Evolutionary conservation across 2,329 filamentous ascomycete genomes (phyloP), one percentile per base, ranked within the genome.

Genomic region (Venturia effusa): DNA sequence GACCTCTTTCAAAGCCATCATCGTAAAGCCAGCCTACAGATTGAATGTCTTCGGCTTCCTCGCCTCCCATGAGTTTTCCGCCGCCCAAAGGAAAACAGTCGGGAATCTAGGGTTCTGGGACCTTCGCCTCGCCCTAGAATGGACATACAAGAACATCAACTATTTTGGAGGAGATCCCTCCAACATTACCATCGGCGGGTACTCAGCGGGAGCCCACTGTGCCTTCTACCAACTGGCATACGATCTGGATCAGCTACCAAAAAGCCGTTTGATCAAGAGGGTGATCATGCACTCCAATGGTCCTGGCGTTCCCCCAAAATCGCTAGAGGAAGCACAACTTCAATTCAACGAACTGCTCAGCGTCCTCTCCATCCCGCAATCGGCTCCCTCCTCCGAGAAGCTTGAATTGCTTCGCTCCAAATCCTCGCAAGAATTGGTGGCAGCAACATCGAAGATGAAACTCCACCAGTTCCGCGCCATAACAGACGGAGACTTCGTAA

Each of bases 71-170:
- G 80, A 84, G 66, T 68, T 74, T 41, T 69, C 72, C 2, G 79
- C 81, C 60, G 76, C 78, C 4, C 69, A 71, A 3, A 66, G 68
- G 1, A 70, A 69, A 15, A 69, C 74, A 0, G 70, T 74, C 2
- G 77, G 78, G 1, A 84, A 84, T 64, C 73, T 79, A 34, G 82
- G 82, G 3, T 83, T 84, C 71, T 84, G 81, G 81, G 82, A 84
- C 65, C 82, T 84, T 67, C 74, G 82, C 13, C 68, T 79, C 30
- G 82, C 82, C 1, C 71, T 84, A 8, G 80, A 84, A 69, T 84
- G 82, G 82, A 82, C 80, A 6, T 74, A 75, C 66, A 77, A 80
- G 62, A 80, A 82, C 64, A 77, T 82, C 62, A 71, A 68, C 40
- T 75, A 78, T n/a, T 83, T 84, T 65, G 79, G 79, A 0, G 82